Base-by-base conservation (phyloP, 768 basidiomycete genomes). In the Amanita brunnescens region DNA sequence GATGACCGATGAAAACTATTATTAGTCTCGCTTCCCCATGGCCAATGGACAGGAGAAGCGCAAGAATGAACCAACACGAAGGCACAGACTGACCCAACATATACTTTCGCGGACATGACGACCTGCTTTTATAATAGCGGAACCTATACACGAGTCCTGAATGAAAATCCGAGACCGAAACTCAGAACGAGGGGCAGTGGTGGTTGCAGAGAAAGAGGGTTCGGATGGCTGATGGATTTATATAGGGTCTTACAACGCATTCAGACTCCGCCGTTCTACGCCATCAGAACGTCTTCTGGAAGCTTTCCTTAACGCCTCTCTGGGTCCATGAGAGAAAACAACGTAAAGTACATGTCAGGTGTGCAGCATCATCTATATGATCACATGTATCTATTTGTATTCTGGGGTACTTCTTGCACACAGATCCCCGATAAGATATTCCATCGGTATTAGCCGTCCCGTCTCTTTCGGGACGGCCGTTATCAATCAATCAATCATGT, bases 1-100 rank as follows among this genome's bases (percentile, higher is more conserved):
- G 83, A 65, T 69, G 67, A 59, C 65, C 70, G 69, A 64, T 70
- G 72, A 70, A 44, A 73, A 68, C 65, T 60, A 65, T 64, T 69
- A 81, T 85, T 72, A 83, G 80, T 81, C 70, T 63, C 68, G 68
- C 70, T 67, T 58, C 65, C 63, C 73, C 67, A 61, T 53, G 43
- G 33, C 65, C 67, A 70, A 66, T 65, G 61, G 67, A 68, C 67
- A 61, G 68, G 74, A 75, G 70, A 75, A 74, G 75, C 66, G 67
- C 68, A 61, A 59, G 66, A 57, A 64, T 61, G 62, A 69, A 65
- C 64, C 72, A 63, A 73, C 62, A 71, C 72, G 65, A 73, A 73
- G 68, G 68, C 70, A 69, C 70, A 81, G 81, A 91, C 89, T 85
- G 80, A 92, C 89, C 88, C 89, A 79, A 92, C 88, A 70, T 91